Conservation (phyloP, 345 rosid species). For the Stellera chamaejasme region DNA sequence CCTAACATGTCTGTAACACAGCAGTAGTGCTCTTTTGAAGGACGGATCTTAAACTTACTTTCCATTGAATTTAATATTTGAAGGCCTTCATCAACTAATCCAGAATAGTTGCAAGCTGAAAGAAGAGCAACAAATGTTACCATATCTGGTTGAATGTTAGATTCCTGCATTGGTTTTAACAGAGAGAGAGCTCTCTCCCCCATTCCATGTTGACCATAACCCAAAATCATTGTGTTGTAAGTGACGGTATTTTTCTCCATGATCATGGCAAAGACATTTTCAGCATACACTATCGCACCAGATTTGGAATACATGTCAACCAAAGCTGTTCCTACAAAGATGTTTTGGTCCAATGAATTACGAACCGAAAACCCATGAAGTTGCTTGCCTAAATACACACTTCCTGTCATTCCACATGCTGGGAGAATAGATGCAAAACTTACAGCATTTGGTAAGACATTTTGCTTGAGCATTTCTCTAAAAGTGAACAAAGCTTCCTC, state of each 20-base stretch:
- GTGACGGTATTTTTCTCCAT: constrained; percentile 67
- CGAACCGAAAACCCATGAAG: constrained; percentile 71
- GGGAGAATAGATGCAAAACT: constrained; percentile 75
- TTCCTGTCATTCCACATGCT: constrained; percentile 62
- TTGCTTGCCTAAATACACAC: constrained; percentile 60
- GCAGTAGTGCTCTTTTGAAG: constrained; percentile 65
- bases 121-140: constrained; percentile 69
- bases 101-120: constrained; percentile 80
- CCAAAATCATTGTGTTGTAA: constrained; percentile 69
- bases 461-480: constrained; percentile 53
- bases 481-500: constrained; percentile 50
- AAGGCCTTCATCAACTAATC: constrained; percentile 77
- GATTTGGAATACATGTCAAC: constrained; percentile 85
- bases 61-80: constrained; percentile 54
- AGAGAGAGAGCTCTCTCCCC: constrained; percentile 65
- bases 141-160: constrained; percentile 49
- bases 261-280: constrained; percentile 38
- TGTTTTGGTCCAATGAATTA: constrained; percentile 47
- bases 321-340: constrained; percentile 71
- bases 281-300: constrained; percentile 57
- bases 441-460: constrained; percentile 55
- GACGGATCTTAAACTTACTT: constrained; percentile 44
- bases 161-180: constrained; percentile 53
- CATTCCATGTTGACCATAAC: constrained; percentile 89
- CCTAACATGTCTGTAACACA: constrained; percentile 87